Percentiles rank a stretch among this genome's conserved stretches.
phyloP scores from a whole-genome alignment of 2,329 filamentous ascomycete genomes.

The Diaporthe sp. region DNA sequence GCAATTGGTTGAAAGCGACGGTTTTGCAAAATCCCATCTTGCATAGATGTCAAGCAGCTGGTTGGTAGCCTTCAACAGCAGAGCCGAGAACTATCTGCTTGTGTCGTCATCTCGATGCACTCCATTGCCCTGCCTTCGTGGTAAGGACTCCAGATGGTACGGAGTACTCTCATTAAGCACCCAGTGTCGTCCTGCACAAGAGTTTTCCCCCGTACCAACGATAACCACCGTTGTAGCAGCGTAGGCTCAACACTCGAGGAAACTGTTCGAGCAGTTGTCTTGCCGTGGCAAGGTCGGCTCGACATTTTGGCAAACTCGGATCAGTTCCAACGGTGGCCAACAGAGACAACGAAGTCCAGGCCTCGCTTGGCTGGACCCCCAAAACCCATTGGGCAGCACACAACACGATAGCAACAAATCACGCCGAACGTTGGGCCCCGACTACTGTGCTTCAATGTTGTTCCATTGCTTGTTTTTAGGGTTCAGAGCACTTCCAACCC shows the following conservation, averaged over 20 bases:
- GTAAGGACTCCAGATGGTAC: background rate
- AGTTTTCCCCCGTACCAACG: background rate
- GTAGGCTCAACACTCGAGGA: background rate
- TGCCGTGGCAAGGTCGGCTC: too few species aligned
- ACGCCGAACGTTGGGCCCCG: background rate
- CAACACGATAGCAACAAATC: background rate
- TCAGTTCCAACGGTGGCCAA: background rate
- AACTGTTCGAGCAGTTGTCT: background rate
- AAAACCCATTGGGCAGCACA: too few species aligned
- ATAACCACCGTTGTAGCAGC: background rate
- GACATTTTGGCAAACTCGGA: background rate
- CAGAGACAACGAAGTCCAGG: background rate
- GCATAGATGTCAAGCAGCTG: background rate
- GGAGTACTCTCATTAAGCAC: background rate
- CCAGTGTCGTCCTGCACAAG: background rate
- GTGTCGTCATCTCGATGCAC: background rate
- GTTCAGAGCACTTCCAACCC: constrained; percentile 50
- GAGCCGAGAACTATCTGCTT: background rate
- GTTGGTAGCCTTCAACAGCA: too few species aligned
- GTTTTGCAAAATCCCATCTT: too few species aligned
- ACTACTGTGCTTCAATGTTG: constrained; percentile 39
- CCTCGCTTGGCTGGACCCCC: too few species aligned
- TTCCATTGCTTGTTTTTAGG: constrained; percentile 43
- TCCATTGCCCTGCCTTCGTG: too few species aligned
- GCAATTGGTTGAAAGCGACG: background rate